These are phyloP conservation scores for Lagenaria siceraria DNA, from an alignment of 306 rosid species.

Conservation along the genomic window DNA sequence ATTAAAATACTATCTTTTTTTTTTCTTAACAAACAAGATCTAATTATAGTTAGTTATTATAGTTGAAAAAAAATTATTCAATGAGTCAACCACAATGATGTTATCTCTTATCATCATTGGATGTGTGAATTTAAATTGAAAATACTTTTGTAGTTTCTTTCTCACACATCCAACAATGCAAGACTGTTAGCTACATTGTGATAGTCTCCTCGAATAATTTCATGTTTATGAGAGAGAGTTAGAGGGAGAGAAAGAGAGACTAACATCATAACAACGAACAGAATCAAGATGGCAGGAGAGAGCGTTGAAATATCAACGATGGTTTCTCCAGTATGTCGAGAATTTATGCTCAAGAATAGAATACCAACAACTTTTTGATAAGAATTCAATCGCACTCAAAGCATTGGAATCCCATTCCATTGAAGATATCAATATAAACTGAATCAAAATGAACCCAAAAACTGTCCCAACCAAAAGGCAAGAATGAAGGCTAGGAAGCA, in stretches of 20 bases:
- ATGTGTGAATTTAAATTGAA: too few species aligned
- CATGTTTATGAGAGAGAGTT: too few species aligned
- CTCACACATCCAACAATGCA: too few species aligned
- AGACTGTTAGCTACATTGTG: too few species aligned
- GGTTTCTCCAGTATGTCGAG: conserved; percentile 48
- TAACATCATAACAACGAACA: conserved; percentile 54
- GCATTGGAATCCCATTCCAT: conserved; percentile 41
- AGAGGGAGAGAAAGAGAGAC: conserved; percentile 10
- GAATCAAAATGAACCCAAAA: conserved; percentile 31
- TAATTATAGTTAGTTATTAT: too few species aligned
- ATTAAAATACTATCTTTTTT: too few species aligned
- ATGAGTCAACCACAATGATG: too few species aligned
- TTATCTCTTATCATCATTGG: too few species aligned
- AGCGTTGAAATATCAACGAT: conserved; percentile 30
- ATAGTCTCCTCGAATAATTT: too few species aligned
- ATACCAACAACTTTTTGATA: conserved; percentile 32
- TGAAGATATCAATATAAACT: conserved; percentile 14
- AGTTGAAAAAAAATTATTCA: too few species aligned
- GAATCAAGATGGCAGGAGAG: conserved; percentile 36
- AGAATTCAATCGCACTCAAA: conserved; percentile 18
- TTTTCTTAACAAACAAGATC: too few species aligned
- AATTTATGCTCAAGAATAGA: conserved; percentile 35
- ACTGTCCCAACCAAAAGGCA: conserved; percentile 25
- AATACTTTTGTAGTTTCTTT: too few species aligned
- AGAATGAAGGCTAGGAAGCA: conserved; percentile 21